These are phyloP conservation scores for Amanita exitialis DNA, from an alignment of 768 basidiomycete species.

Conservation along the genomic window DNA sequence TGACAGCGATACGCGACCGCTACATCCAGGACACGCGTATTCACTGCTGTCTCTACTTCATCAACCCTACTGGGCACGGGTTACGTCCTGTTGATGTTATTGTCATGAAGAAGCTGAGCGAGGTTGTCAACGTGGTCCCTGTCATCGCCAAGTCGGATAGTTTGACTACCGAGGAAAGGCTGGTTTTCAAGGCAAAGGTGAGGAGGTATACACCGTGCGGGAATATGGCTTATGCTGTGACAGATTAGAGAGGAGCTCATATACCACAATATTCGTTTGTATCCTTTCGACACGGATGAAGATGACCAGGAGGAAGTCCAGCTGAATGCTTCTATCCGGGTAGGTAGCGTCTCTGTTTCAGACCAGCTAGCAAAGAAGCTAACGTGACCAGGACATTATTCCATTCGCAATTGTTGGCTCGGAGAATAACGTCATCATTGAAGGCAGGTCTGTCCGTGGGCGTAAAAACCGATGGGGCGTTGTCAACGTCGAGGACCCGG, in stretches of 20 bases:
- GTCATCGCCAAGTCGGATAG: slow-evolving; percentile 97
- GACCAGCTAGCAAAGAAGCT: neutral
- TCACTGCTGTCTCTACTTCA: slow-evolving; percentile 97
- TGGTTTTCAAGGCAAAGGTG: slow-evolving; percentile 88
- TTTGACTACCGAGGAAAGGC: slow-evolving; percentile 88
- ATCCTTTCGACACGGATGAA: slow-evolving; percentile 97
- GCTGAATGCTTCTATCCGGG: slow-evolving; percentile 84
- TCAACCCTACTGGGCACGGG: slow-evolving; percentile 97
- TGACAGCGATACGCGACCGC: slow-evolving; percentile 97
- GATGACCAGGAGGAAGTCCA: slow-evolving; percentile 87
- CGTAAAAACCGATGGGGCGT: slow-evolving; percentile 98
- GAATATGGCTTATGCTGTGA: slow-evolving; percentile 8
- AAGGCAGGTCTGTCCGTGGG: slow-evolving; percentile 90
- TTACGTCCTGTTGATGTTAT: slow-evolving; percentile 95
- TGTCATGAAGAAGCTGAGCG: slow-evolving; percentile 98
- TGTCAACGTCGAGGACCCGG: slow-evolving; percentile 94
- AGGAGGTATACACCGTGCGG: slow-evolving; percentile 8
- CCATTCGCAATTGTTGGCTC: slow-evolving; percentile 99
- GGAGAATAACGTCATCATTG: slow-evolving; percentile 89
- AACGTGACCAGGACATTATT: slow-evolving; percentile 63
- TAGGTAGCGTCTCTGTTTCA: slow-evolving; percentile 25
- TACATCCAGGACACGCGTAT: slow-evolving; percentile 98
- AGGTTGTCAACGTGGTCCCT: slow-evolving; percentile 99
- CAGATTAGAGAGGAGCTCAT: slow-evolving; percentile 91
- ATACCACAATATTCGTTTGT: slow-evolving; percentile 87